Base-by-base conservation (phyloP, 306 rosid species). In the Medicago truncatula region DNA sequence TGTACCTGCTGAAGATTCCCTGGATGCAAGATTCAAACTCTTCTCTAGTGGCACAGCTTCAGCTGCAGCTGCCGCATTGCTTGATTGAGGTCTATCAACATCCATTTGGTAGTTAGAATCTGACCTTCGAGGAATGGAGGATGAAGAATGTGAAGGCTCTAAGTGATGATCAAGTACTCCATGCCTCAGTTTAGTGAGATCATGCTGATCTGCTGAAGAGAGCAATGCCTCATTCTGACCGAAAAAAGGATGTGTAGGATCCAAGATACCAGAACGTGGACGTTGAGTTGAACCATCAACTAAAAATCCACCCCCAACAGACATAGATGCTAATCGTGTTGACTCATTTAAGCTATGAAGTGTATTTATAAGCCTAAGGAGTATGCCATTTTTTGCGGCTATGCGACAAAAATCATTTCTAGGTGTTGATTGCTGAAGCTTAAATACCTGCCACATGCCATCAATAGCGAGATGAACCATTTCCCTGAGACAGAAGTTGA, bases 391-490 rank as follows among this genome's bases (percentile, higher is more conserved):
- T 82, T 92, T 92, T 28, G 98, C 98, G 36, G 98, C 97, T 77
- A 96, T 96, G 56, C 98, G 93, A 81, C 98, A 92, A 70, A 96
- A 96, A 80, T 91, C 97, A 84, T 96, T 92, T 85, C 92, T 90
- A 75, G 92, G 98, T 3, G 97, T 96, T 75, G 98, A 90, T 57
- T 92, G 92, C 87, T 96, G 98, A 83, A 96, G 99, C 92, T 92
- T 92, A 83, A 96, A 96, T 76, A 96, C 93, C 79, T 96, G 99
- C 99, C 99, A 96, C 96, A 96, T 96, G 86, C 99, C 97, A 39
- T 96, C 99, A 89, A 96, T 96, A 79, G 99, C 98, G 77, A 96
- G 91, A 85, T 96, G 99, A 82, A 92, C 98, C 99, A 96, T 96
- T 80, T 92, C 99, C 93, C 99, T 96, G 87, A 78, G 69, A 79